A percentile compares a stretch with the other conserved stretches of the same genome.
Evolutionary conservation across 495 filamentous ascomycete genomes (phyloP).

Genomic region (Amphirosellinia nigrospora): DNA sequence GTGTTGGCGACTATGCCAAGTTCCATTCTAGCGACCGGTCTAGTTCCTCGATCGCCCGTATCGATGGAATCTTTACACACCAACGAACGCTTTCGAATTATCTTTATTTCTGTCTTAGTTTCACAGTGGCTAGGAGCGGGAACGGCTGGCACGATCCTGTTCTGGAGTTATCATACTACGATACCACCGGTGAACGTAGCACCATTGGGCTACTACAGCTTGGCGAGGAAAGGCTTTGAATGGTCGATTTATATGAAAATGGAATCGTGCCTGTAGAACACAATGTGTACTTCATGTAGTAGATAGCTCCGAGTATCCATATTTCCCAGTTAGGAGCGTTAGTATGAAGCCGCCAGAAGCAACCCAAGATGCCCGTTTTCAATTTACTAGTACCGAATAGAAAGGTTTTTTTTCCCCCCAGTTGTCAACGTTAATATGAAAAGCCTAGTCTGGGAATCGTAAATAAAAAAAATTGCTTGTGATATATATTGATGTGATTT

Average conservation of each 20-base stretch:
- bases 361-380: not conserved
- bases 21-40: not conserved
- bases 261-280: not conserved
- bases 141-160: not conserved
- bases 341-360: not conserved
- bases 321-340: not conserved
- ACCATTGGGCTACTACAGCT: not conserved
- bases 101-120: not conserved
- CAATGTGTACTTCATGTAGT: slow-evolving; percentile 1
- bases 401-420: too few species aligned
- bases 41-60: not conserved
- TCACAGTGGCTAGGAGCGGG: not conserved
- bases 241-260: not conserved
- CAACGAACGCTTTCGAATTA: not conserved
- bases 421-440: too few species aligned
- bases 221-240: not conserved
- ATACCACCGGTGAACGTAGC: not conserved
- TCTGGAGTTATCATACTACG: not conserved
- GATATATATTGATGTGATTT: too few species aligned
- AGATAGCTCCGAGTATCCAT: not conserved
- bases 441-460: too few species aligned
- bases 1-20: not conserved
- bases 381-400: too few species aligned
- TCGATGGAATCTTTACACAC: not conserved
- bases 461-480: too few species aligned